Conservation (phyloP, 1,139 yeast genomes). For the Barnettozyma hawaiiensis region DNA sequence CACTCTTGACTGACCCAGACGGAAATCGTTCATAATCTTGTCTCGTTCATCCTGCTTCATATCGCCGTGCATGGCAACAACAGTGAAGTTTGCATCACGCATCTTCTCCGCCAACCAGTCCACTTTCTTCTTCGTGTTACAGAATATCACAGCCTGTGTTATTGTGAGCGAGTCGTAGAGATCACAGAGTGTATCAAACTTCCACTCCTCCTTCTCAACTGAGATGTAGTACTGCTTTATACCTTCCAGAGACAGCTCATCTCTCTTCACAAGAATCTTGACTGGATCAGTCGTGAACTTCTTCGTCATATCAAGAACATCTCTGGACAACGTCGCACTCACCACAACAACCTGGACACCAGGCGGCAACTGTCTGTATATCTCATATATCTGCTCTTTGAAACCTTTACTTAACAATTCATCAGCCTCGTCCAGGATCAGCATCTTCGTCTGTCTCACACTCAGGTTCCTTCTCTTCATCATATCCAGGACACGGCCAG, state of each 20-base stretch:
- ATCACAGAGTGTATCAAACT: constrained; percentile 90
- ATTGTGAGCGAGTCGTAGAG: constrained; percentile 89
- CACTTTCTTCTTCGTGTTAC: constrained; percentile 88
- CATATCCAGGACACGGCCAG: constrained; percentile 90
- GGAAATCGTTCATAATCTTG: constrained; percentile 78
- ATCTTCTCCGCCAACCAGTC: constrained; percentile 85
- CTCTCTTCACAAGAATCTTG: constrained; percentile 83
- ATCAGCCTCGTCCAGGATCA: constrained; percentile 92
- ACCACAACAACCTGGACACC: constrained; percentile 89
- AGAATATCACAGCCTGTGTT: constrained; percentile 93
- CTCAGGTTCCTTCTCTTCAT: constrained; percentile 66
- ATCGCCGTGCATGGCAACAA: constrained; percentile 94
- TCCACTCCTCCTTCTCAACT: constrained; percentile 92
- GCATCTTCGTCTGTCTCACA: constrained; percentile 70
- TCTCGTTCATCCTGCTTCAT: constrained; percentile 94
- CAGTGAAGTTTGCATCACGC: constrained; percentile 77
- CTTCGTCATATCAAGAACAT: constrained; percentile 78
- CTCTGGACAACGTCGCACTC: constrained; percentile 85
- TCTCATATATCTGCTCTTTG: constrained; percentile 87
- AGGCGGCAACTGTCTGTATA: constrained; percentile 73
- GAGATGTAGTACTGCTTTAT: constrained; percentile 82
- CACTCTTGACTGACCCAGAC: constrained; percentile 74
- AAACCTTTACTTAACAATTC: constrained; percentile 87
- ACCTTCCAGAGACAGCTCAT: constrained; percentile 84
- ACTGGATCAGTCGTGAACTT: constrained; percentile 91